These are phyloP conservation scores for Aphanomyces stellatus DNA, from an alignment of 352 stramenopile genomes.

Conservation along the genomic window DNA sequence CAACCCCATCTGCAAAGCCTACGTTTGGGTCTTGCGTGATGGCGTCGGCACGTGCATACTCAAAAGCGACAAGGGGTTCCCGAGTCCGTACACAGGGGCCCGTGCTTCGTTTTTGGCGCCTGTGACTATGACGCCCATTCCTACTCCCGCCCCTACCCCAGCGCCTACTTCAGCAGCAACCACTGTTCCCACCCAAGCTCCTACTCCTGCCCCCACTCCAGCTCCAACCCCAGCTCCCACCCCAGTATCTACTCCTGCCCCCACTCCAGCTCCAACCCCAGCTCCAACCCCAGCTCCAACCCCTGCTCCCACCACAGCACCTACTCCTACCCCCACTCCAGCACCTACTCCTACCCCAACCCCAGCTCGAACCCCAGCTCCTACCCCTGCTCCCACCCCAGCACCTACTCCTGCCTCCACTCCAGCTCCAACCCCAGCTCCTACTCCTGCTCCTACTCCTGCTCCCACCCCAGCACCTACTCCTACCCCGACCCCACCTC, in stretches of 20 bases:
- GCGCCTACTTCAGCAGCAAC: not conserved
- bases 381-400: not conserved
- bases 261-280: not conserved
- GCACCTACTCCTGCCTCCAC: not conserved
- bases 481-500: not conserved
- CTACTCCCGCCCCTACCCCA: not conserved
- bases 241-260: not conserved
- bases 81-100: not conserved
- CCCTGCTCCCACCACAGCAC: not conserved
- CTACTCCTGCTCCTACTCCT: not conserved
- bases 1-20: not conserved
- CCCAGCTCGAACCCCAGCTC: not conserved
- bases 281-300: not conserved
- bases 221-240: not conserved
- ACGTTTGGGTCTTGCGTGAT: conserved; percentile 1
- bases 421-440: not conserved
- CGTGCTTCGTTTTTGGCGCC: not conserved
- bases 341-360: not conserved
- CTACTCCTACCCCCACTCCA: not conserved
- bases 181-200: not conserved
- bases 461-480: not conserved
- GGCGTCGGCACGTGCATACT: not conserved
- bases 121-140: not conserved
- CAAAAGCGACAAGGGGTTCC: conserved; percentile 1
- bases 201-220: not conserved